Evolutionary conservation across 306 rosid species (phyloP).

Genomic region (Albizia julibrissin): DNA sequence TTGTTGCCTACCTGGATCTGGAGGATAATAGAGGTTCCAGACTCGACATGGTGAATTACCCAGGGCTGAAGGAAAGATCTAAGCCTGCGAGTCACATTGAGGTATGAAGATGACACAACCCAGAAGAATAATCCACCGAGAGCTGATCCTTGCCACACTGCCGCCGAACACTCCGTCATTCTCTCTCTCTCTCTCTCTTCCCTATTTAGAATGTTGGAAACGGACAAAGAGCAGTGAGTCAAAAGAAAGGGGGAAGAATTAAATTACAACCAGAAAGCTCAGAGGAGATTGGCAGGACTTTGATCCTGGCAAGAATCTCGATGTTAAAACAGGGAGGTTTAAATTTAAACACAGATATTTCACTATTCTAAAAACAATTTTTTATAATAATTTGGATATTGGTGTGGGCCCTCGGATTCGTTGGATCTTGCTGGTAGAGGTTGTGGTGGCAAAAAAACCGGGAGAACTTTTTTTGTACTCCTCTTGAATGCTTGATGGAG

Average conservation of each 20-base stretch:
- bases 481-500: neutral
- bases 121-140: constrained; percentile 67
- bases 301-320: neutral
- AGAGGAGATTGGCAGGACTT: neutral
- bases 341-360: constrained; percentile 15
- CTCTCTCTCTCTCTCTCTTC: neutral
- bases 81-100: constrained; percentile 66
- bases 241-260: neutral
- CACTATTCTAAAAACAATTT: neutral
- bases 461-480: neutral
- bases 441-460: neutral
- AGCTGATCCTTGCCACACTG: constrained; percentile 70
- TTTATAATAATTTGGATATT: constrained; percentile 1
- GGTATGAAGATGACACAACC: constrained; percentile 59
- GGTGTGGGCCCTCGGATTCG: constrained; percentile 22
- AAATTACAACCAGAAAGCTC: neutral
- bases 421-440: constrained; percentile 33
- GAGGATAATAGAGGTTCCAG: constrained; percentile 59
- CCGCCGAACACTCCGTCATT: constrained; percentile 57
- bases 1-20: constrained; percentile 73
- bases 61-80: constrained; percentile 82
- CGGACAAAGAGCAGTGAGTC: constrained; percentile 4
- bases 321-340: neutral
- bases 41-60: constrained; percentile 57
- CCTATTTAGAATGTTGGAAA: constrained; percentile 29